Evolutionary conservation across 257 asterid genomes (phyloP).

Genomic region (Mentha longifolia): DNA sequence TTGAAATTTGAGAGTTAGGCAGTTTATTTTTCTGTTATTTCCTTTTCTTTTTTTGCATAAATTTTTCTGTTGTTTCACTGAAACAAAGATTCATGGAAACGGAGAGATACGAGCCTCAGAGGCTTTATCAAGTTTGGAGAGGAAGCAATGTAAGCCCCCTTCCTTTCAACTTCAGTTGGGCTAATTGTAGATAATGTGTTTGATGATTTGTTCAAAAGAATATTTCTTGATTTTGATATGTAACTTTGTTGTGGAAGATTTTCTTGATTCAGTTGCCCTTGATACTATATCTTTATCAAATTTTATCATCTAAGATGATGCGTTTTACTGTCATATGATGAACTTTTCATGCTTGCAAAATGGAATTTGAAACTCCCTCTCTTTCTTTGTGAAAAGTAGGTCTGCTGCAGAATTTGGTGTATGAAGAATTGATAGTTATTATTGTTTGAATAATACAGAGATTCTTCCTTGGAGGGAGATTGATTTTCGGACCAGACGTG

Average conservation of each 20-base stretch:
- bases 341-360: conserved; percentile 5
- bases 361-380: not conserved
- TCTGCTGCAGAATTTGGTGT: not conserved
- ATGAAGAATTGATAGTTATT: conserved; percentile 15
- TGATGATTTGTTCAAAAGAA: conserved; percentile 9
- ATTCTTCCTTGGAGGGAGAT: conserved; percentile 78
- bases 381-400: not conserved
- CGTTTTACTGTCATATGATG: not conserved
- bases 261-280: no score
- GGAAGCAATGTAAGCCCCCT: conserved; percentile 73
- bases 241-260: not conserved
- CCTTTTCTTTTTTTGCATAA: no score
- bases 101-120: conserved; percentile 42
- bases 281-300: not conserved
- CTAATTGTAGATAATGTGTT: not conserved
- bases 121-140: conserved; percentile 78
- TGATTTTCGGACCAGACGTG: conserved; percentile 81
- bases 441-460: conserved; percentile 49
- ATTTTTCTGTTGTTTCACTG: no score
- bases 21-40: conserved; percentile 4
- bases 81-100: conserved; percentile 44
- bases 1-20: conserved; percentile 25
- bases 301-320: not conserved
- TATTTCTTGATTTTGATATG: conserved; percentile 25
- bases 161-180: not conserved